Evolutionary conservation across 23 red algal genomes (phyloP).

Genomic region (Gracilaria domingensis): DNA sequence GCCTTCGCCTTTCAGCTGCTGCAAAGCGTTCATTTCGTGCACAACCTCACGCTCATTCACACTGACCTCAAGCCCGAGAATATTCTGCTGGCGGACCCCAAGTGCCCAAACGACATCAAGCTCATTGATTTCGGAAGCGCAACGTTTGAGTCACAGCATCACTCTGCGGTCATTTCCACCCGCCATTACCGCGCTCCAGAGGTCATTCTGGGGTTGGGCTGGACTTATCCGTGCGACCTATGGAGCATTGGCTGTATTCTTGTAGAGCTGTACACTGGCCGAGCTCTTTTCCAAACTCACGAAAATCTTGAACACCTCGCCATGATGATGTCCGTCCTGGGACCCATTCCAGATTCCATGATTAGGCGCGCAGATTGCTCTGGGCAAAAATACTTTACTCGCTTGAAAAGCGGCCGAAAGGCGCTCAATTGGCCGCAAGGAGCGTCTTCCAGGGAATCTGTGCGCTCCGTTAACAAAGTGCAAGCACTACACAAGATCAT

Average conservation of each 20-base stretch:
- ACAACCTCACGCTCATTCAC: slow-evolving; percentile 87
- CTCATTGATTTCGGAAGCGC: slow-evolving; percentile 99
- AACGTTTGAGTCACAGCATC: slow-evolving; percentile 82
- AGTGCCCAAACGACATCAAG: slow-evolving; percentile 76
- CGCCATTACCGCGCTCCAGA: slow-evolving; percentile 96
- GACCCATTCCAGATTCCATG: slow-evolving; percentile 84
- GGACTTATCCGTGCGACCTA: slow-evolving; percentile 86
- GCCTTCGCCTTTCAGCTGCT: slow-evolving; percentile 86
- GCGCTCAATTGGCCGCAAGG: slow-evolving; percentile 79
- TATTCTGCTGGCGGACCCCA: slow-evolving; percentile 66
- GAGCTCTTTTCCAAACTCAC: slow-evolving; percentile 91
- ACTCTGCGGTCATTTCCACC: slow-evolving; percentile 84
- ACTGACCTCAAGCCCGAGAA: slow-evolving; percentile 99
- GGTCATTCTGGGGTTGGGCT: slow-evolving; percentile 95
- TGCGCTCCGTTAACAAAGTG: slow-evolving; percentile 54
- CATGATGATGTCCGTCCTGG: slow-evolving; percentile 88
- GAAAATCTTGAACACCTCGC: slow-evolving; percentile 88
- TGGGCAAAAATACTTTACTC: slow-evolving; percentile 67
- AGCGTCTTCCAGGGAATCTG: slow-evolving; percentile 62
- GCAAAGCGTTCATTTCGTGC: slow-evolving; percentile 86
- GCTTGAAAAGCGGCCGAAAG: slow-evolving; percentile 41
- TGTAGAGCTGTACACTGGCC: slow-evolving; percentile 90
- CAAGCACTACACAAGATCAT: slow-evolving; percentile 66
- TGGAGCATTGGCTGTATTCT: slow-evolving; percentile 98
- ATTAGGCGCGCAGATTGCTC: slow-evolving; percentile 61